Evolutionary conservation across 2,329 filamentous ascomycete genomes (phyloP).

Genomic region (Cladorrhinum sp.): DNA sequence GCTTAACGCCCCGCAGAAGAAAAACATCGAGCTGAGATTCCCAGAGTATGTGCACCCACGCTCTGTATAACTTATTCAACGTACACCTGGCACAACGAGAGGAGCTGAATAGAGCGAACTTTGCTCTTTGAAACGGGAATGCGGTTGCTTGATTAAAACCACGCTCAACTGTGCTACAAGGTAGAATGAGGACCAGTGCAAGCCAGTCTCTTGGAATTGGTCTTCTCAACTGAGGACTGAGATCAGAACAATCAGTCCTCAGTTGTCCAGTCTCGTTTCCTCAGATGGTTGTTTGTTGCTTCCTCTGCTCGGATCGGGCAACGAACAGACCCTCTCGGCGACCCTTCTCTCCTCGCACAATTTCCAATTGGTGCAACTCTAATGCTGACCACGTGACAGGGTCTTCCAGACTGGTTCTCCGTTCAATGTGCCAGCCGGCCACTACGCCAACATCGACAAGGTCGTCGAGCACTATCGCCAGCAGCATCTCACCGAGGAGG

Average conservation of each 20-base stretch:
- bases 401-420: slow-evolving; percentile 49
- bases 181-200: background rate
- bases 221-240: background rate
- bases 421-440: slow-evolving; percentile 55
- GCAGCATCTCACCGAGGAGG: slow-evolving; percentile 53
- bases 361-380: slow-evolving; percentile 19
- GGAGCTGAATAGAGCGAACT: too few relatives aligned
- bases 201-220: background rate
- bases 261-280: background rate
- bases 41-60: slow-evolving; percentile 51
- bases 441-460: slow-evolving; percentile 52
- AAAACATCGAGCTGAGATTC: slow-evolving; percentile 51
- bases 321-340: background rate
- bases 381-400: slow-evolving; percentile 38
- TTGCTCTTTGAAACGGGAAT: background rate
- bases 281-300: background rate
- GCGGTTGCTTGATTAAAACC: background rate
- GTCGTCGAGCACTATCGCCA: slow-evolving; percentile 57
- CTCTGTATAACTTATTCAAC: background rate
- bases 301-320: background rate
- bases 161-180: background rate
- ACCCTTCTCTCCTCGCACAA: background rate
- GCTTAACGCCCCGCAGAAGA: slow-evolving; percentile 43
- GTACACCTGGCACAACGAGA: background rate
- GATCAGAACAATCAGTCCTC: background rate